phyloP scores from a whole-genome alignment of 2,329 filamentous ascomycete genomes.

The Colletotrichum phormii region DNA sequence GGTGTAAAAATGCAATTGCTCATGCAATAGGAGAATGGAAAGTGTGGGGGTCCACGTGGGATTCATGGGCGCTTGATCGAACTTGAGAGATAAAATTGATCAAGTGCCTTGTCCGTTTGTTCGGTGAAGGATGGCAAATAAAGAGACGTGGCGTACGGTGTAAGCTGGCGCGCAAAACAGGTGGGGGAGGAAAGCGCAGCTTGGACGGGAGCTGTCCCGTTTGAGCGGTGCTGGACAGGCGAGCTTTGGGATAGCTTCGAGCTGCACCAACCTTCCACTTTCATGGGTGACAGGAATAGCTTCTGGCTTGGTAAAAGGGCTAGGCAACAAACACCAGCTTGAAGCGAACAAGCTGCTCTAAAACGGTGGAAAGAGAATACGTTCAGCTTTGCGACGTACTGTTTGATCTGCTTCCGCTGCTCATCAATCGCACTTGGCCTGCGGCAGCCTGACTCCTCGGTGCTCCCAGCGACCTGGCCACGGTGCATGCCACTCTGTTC shows the following conservation, averaged over 20 bases:
- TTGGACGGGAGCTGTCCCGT: conserved; percentile 10
- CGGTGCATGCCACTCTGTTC: conserved; percentile 8
- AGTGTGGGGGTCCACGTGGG: conserved; percentile 29
- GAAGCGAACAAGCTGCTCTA: not conserved
- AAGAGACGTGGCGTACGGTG: not conserved
- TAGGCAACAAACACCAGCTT: not conserved
- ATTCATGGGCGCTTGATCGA: not conserved
- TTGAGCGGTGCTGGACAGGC: not conserved
- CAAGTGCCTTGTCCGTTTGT: conserved; percentile 9
- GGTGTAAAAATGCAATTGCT: not conserved
- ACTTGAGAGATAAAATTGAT: not conserved
- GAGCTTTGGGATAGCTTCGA: not conserved
- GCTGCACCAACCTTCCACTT: conserved; percentile 6
- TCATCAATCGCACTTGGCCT: conserved; percentile 29
- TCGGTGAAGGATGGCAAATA: conserved; percentile 18
- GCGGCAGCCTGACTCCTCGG: conserved; percentile 7
- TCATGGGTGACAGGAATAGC: not conserved
- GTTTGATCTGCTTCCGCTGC: conserved; percentile 11
- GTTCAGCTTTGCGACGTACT: conserved; percentile 24
- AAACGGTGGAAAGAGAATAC: conserved; percentile 17
- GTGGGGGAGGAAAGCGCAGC: not conserved
- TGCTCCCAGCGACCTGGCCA: conserved; percentile 21
- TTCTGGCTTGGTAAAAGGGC: not conserved
- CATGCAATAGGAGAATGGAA: not conserved
- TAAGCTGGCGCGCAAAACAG: not conserved